phyloP scores from a whole-genome alignment of 331 rosid species.

The Acacia pycnantha region DNA sequence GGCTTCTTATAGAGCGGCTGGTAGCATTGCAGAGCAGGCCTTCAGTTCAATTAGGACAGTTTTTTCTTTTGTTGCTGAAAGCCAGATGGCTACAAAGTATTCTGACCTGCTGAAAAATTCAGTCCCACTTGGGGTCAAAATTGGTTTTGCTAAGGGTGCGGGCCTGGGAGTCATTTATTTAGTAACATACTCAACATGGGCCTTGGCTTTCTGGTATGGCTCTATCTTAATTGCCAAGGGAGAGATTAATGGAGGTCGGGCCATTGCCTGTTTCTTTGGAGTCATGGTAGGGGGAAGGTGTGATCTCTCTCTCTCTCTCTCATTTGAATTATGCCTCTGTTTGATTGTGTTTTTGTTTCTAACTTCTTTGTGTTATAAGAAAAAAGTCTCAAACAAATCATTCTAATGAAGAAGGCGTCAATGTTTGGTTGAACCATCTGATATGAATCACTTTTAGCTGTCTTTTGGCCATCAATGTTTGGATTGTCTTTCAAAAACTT shows the following conservation, averaged over 20 bases:
- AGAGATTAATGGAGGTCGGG: constrained; percentile 76
- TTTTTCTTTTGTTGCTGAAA: constrained; percentile 87
- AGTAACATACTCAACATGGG: constrained; percentile 90
- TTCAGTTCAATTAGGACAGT: constrained; percentile 87
- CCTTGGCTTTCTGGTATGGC: constrained; percentile 95
- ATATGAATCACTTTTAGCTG: too few species aligned
- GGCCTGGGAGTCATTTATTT: constrained; percentile 85
- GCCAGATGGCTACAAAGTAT: constrained; percentile 60
- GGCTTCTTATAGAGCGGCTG: constrained; percentile 80
- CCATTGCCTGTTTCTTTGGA: constrained; percentile 93
- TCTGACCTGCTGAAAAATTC: constrained; percentile 51
- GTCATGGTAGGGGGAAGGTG: constrained; percentile 94
- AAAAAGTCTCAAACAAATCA: not conserved
- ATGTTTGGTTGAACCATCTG: too few species aligned
- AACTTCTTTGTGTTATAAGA: not conserved
- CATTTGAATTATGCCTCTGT: not conserved
- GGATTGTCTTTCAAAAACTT: too few species aligned
- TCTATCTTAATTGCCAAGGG: constrained; percentile 51
- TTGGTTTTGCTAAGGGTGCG: constrained; percentile 90
- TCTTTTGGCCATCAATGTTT: too few species aligned
- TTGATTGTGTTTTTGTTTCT: not conserved
- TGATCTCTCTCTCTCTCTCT: constrained; percentile 11
- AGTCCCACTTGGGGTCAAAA: constrained; percentile 69
- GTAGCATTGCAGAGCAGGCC: constrained; percentile 76
- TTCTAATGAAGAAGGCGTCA: not conserved